Evolutionary conservation across 2,329 filamentous ascomycete genomes (phyloP), one percentile per base, ranked within the genome.

Genomic region (Pestalotiopsis sp.): DNA sequence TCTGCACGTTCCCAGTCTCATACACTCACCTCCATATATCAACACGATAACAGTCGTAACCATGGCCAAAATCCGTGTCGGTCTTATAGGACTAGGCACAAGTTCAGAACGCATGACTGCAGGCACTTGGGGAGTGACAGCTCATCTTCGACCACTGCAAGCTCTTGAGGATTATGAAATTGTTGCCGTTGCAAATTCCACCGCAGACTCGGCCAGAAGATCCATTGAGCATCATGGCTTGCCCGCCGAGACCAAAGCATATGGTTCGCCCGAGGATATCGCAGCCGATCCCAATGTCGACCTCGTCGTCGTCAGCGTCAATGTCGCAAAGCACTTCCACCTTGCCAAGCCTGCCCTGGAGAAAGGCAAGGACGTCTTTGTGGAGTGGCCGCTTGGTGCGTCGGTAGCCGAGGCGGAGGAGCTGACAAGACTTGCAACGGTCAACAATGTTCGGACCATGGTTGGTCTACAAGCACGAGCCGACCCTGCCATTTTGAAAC

Each of bases 161-260:
- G 73, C 74, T 2, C 76, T 76, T 1, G 65, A 77, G 3, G 75
- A 79, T 5, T 87, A 86, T 74, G 76, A 82, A 38, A 82, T 87
- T 68, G 80, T 81, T n/a, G 85, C 85, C 7, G 77, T 87, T 1
- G 81, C 82, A 71, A 87, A 87, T 75, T 83, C 81, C 20, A 81
- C 78, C 12, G 75, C 81, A 49, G 77, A 80, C 6, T 81, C 81
- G 1, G 83, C 84, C 0, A 71, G 78, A 60, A 77, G 74, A 17
- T 82, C 85, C 4, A 82, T 86, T 60, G 71, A 78, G 49, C 64
- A 69, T 3, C 83, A 83, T 71, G 72, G 75, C 1, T 75, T 87
- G 7, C 75, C 78, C 14, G 3, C 49, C 20, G 52, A 39, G 0
- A 17, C 74, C 0, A 73, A 82, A 69, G 80, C 83, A 1, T 83